Conservation (phyloP, 208 protist species). For the Tetramitus jugosus region DNA sequence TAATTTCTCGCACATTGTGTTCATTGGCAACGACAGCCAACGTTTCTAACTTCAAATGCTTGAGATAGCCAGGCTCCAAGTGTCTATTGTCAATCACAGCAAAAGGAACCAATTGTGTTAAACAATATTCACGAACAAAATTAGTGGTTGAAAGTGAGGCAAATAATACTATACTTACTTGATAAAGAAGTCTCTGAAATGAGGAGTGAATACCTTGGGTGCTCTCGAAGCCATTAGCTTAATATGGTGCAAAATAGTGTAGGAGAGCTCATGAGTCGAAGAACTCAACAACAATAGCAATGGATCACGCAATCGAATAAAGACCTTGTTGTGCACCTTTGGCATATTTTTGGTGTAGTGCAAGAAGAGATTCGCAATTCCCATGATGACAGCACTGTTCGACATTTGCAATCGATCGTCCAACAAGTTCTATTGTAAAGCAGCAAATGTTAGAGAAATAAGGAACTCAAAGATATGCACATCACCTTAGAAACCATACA, state of each 20-base stretch:
- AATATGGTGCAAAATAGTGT: conserved; percentile 63
- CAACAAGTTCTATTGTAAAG: conserved; percentile 77
- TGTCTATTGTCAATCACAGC: too few relatives aligned
- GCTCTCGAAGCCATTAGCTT: conserved; percentile 58
- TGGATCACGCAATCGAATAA: conserved; percentile 56
- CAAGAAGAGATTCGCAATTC: conserved; percentile 65
- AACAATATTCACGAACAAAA: too few relatives aligned
- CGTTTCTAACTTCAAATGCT: conserved; percentile 63
- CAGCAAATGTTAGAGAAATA: not conserved
- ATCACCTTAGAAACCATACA: too few relatives aligned
- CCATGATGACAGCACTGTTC: conserved; percentile 73
- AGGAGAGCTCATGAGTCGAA: conserved; percentile 53
- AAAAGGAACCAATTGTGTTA: too few relatives aligned
- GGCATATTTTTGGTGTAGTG: conserved; percentile 67
- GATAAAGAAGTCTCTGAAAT: conserved; percentile 46
- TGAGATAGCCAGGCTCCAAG: not conserved
- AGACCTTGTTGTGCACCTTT: conserved; percentile 60
- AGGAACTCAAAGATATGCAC: conserved; percentile 13
- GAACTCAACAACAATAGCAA: conserved; percentile 63
- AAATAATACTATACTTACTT: too few relatives aligned
- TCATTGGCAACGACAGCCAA: conserved; percentile 49
- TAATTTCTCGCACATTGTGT: conserved; percentile 47
- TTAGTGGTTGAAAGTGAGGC: too few relatives aligned
- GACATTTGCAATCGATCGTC: conserved; percentile 67
- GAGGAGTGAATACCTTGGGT: conserved; percentile 50